Evolutionary conservation across 164 flowering plant genomes (phyloP), one percentile per base, ranked within the genome.

Genomic region (Brasenia schreberi): DNA sequence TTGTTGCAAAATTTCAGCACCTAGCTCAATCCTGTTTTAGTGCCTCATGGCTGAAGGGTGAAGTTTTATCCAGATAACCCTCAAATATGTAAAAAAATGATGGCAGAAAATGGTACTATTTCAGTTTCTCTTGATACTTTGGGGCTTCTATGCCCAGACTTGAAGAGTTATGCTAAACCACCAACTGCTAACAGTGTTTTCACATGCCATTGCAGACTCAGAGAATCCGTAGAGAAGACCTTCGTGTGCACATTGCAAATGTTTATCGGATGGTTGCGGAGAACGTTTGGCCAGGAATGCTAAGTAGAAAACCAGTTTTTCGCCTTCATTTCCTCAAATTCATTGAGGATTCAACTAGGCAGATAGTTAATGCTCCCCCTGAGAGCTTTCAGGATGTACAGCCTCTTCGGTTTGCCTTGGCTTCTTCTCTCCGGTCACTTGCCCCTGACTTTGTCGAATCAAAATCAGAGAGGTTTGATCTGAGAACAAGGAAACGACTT

Each of bases 361-460:
- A 83, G 58, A 84, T 88, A 58, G 64, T 72, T 64, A 70, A 80
- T 33, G 77, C 96, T 56, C 63, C 92, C 17, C 11, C 81, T 63
- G 99, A 95, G 71, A 88, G 78, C 79, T 92, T 95, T 71, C 97
- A 87, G 67, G 99, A 95, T 65, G 76, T 82, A 66, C 99, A 95
- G 71, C 92, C 97, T 64, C 88, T 90, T 43, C 99, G 99, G 64
- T 90, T 78, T 79, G 87, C 97, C 65, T 90, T 92, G 72, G 92
- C 99, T 71, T 87, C 88, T 77, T 96, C 92, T 72, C 70, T 95
- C 56, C 85, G 96, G 81, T 82, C 86, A 63, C 71, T 95, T 44
- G 94, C 97, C 62, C 97, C 97, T 65, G 97, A 90, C 69, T 87
- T 95, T 80, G 97, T 92, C 61, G 97, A 89, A 14, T 83, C 97